A percentile compares a stretch with the other conserved stretches of the same genome.
These are phyloP conservation scores for Aspergillus sp. DNA, from an alignment of 2,329 filamentous ascomycete genomes.

Conservation along the genomic window DNA sequence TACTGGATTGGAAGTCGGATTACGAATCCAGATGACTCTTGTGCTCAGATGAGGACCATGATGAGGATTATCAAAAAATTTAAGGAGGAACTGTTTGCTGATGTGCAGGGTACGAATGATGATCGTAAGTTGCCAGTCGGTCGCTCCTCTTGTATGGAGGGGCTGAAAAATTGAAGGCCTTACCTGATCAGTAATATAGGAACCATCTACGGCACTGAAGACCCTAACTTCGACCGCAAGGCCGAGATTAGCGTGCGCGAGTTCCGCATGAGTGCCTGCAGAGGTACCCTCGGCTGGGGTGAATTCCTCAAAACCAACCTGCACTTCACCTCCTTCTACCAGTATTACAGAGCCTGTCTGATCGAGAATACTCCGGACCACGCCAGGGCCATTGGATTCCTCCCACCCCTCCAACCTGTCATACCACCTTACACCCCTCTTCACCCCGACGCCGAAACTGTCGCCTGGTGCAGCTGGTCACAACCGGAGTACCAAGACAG, in stretches of 20 bases:
- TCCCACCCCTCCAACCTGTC: conserved; percentile 8
- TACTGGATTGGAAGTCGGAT: conserved; percentile 14
- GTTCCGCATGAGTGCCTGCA: conserved; percentile 14
- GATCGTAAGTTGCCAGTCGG: conserved; percentile 8
- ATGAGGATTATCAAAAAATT: conserved; percentile 15
- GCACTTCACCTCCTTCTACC: conserved; percentile 13
- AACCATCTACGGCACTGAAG: conserved; percentile 4
- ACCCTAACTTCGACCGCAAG: conserved; percentile 3
- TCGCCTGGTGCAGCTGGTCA: conserved; percentile 10
- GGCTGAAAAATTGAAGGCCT: neutral
- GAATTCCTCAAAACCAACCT: conserved; percentile 10
- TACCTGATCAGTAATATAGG: conserved; percentile 10
- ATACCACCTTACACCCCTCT: conserved; percentile 7
- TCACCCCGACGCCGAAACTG: conserved; percentile 1
- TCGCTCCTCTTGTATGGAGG: no score
- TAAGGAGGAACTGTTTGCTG: conserved; percentile 11
- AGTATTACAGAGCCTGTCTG: conserved; percentile 13
- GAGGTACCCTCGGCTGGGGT: conserved; percentile 11
- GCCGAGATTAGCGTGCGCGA: conserved; percentile 11
- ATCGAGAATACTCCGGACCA: conserved; percentile 6
- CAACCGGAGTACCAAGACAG: conserved; percentile 1
- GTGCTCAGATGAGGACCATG: conserved; percentile 11
- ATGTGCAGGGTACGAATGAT: conserved; percentile 5
- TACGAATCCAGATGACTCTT: conserved; percentile 3
- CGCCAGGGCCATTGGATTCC: conserved; percentile 12